Evolutionary conservation across 306 rosid species (phyloP), one percentile per base, ranked within the genome.

Genomic region (Rosa lucieae): DNA sequence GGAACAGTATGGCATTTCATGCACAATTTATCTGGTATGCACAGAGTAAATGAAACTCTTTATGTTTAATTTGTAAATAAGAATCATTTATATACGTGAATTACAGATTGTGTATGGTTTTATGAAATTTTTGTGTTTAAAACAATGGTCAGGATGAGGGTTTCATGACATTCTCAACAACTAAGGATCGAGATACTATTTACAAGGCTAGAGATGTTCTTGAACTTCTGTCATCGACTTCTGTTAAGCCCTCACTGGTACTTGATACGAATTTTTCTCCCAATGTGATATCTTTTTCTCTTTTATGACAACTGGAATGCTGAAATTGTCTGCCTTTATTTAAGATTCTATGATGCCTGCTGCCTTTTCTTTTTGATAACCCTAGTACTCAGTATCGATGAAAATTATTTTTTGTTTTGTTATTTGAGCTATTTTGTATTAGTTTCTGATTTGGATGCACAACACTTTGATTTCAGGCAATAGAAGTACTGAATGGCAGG

Each of bases 151-250:
- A 21, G 66, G 66, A 59, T 10, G 37, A 59, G 66, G 66, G 35
- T 3, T 59, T 59, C 66, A 59, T 21, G 15, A 59, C 66, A 23
- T 59, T 23, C 35, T 59, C 66, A 21, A 23, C 66, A 10, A 59
- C 32, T 10, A 3, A 59, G 66, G 37, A 59, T 59, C 14, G 32
- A 59, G 5, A 59, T 59, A 21, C 5, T 3, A 59, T 9, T 9
- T n/a, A 59, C 66, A 58, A 59, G 66, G 66, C 66, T 21, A 59
- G 37, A 59, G 66, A 59, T 59, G 66, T 59, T n/a, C 66, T 59
- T 59, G 66, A 59, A n/a, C 37, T 59, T 59, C 37, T 21, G 65
- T n/a, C 12, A 21, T 6, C 62, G 8, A 55, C 62, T 55, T 1
- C 23, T 58, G 63, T 21, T 8, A n/a, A 20, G 10, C 32, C 63